Conservation (phyloP, 2,329 filamentous ascomycete genomes). For the Colletotrichum theobromicola region DNA sequence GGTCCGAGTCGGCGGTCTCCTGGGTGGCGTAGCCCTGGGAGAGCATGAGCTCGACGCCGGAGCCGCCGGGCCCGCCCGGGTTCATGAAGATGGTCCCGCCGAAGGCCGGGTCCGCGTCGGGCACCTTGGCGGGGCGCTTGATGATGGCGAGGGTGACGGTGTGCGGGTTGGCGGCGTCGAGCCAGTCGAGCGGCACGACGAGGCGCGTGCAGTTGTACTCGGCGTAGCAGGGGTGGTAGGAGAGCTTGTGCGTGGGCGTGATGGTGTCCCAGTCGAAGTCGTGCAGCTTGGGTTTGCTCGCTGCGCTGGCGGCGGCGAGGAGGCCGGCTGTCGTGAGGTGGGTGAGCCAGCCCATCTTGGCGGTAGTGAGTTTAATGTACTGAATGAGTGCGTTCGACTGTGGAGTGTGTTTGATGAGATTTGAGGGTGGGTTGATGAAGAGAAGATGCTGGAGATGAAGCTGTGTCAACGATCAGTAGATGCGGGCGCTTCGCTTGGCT, state of each 20-base stretch:
- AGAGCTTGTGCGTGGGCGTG: constrained; percentile 36
- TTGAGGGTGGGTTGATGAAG: not conserved
- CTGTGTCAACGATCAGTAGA: too few species aligned
- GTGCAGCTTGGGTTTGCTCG: not conserved
- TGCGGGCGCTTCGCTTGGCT: not conserved
- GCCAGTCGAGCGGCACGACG: constrained; percentile 48
- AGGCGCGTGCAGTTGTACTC: constrained; percentile 46
- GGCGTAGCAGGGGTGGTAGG: constrained; percentile 45
- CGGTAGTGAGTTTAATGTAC: not conserved
- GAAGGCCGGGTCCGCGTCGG: constrained; percentile 40
- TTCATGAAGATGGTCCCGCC: constrained; percentile 49
- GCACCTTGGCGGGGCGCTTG: constrained; percentile 43
- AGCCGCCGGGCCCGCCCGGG: constrained; percentile 50
- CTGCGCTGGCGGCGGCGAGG: not conserved
- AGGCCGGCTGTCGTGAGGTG: not conserved
- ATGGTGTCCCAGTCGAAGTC: constrained; percentile 42
- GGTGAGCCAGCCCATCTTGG: not conserved
- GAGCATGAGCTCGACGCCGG: constrained; percentile 38
- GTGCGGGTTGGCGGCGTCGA: constrained; percentile 25
- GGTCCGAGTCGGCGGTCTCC: constrained; percentile 26
- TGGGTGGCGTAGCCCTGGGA: constrained; percentile 25
- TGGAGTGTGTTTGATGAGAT: not conserved
- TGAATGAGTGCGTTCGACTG: not conserved
- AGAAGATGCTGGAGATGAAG: not conserved
- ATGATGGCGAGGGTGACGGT: constrained; percentile 45